Evolutionary conservation across 345 rosid genomes (phyloP).

Genomic region (Abelmoschus esculentus): DNA sequence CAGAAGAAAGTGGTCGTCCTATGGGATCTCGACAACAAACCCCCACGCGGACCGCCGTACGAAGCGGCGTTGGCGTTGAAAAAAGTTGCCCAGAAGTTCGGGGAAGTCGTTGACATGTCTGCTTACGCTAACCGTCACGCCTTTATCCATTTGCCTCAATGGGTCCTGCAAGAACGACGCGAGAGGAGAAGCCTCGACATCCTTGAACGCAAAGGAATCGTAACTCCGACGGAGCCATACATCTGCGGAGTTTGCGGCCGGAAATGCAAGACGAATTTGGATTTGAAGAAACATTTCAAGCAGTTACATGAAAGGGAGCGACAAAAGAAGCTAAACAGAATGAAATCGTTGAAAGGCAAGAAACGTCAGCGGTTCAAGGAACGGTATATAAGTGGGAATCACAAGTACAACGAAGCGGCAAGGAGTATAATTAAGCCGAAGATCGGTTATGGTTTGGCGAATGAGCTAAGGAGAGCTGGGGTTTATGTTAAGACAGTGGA

Average conservation of each 20-base stretch:
- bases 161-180: conserved; percentile 66
- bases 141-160: conserved; percentile 68
- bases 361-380: conserved; percentile 67
- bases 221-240: conserved; percentile 34
- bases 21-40: conserved; percentile 98
- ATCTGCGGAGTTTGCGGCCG: conserved; percentile 75
- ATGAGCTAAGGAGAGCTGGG: conserved; percentile 74
- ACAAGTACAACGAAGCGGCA: conserved; percentile 70
- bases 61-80: conserved; percentile 61
- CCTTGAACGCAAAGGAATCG: conserved; percentile 54
- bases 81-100: conserved; percentile 54
- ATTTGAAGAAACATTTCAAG: conserved; percentile 76
- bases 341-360: conserved; percentile 78
- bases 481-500: conserved; percentile 73
- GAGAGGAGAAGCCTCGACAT: conserved; percentile 48
- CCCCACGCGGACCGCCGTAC: conserved; percentile 78
- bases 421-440: conserved; percentile 54
- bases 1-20: conserved; percentile 65
- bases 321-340: conserved; percentile 70
- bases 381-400: conserved; percentile 59
- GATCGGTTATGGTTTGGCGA: conserved; percentile 65
- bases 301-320: conserved; percentile 87
- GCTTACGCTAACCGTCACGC: conserved; percentile 95
- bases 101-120: conserved; percentile 62
- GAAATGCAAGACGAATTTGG: conserved; percentile 71